These are phyloP conservation scores for Dioszegia hungarica DNA, from an alignment of 768 basidiomycete species.

Conservation along the genomic window DNA sequence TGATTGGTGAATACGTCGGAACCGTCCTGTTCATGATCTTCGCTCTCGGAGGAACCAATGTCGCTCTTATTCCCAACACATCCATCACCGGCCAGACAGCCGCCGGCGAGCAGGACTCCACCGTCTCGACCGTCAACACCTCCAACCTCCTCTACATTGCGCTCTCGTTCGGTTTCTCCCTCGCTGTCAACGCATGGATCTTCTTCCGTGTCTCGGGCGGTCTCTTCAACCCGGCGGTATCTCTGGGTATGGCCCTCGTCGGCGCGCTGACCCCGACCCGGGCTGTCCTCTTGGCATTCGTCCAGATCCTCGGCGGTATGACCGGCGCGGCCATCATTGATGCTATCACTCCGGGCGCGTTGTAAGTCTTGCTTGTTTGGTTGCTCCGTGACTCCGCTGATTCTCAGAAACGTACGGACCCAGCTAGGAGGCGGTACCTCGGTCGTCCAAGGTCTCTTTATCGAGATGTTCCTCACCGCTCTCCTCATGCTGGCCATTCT, in stretches of 20 bases:
- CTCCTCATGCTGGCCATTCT: constrained; percentile 25
- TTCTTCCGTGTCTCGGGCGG: constrained; percentile 49
- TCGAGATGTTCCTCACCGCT: constrained; percentile 51
- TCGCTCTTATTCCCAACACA: constrained; percentile 44
- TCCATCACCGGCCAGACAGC: constrained; percentile 42
- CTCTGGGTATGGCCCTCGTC: constrained; percentile 48
- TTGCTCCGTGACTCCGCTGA: background rate
- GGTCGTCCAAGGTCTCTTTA: constrained; percentile 48
- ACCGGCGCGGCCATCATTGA: constrained; percentile 46
- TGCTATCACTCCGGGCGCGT: constrained; percentile 44
- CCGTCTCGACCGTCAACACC: constrained; percentile 43
- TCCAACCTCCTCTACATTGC: constrained; percentile 44
- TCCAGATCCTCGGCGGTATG: constrained; percentile 49
- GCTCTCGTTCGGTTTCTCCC: constrained; percentile 46
- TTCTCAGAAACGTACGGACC: constrained; percentile 29
- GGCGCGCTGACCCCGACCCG: constrained; percentile 48
- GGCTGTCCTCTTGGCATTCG: constrained; percentile 43
- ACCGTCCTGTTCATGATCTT: constrained; percentile 48
- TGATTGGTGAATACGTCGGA: constrained; percentile 48
- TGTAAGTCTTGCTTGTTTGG: constrained; percentile 13
- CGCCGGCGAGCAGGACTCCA: constrained; percentile 33
- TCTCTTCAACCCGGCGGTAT: constrained; percentile 51
- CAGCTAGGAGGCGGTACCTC: constrained; percentile 41
- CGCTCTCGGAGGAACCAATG: constrained; percentile 46
- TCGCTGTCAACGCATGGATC: constrained; percentile 49